phyloP scores from a whole-genome alignment of 1,284 basidiomycete species.

The Calocybe gambosa region DNA sequence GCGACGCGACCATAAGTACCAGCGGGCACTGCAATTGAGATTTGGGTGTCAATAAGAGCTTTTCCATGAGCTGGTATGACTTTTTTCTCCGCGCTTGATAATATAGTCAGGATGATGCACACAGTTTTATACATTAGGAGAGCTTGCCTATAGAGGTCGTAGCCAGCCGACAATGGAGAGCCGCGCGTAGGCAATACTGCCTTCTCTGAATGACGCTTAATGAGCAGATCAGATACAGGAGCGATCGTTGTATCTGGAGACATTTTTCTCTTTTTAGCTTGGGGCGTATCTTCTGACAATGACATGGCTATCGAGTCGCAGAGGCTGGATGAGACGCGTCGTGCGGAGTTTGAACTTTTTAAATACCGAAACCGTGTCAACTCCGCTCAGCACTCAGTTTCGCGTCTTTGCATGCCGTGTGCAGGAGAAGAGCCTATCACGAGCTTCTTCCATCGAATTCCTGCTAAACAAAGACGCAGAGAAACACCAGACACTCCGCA shows the following conservation, averaged over 20 bases:
- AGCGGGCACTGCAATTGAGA: conserved; percentile 87
- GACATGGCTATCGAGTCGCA: neutral
- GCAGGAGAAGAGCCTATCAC: conserved; percentile 26
- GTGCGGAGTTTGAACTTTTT: conserved; percentile 25
- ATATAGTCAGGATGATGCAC: neutral
- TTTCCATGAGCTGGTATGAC: conserved; percentile 81
- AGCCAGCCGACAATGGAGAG: conserved; percentile 82
- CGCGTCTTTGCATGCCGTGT: conserved; percentile 15
- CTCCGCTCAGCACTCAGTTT: conserved; percentile 12
- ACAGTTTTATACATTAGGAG: neutral
- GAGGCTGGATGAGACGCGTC: conserved; percentile 23
- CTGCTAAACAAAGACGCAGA: conserved; percentile 7
- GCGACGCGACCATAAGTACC: conserved; percentile 97
- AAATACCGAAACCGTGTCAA: conserved; percentile 18
- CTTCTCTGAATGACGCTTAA: conserved; percentile 80
- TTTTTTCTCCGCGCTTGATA: conserved; percentile 67
- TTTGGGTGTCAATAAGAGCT: conserved; percentile 84
- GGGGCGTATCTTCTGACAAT: conserved; percentile 26
- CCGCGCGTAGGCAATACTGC: conserved; percentile 88
- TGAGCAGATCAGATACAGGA: conserved; percentile 56
- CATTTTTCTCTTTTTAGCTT: conserved; percentile 56
- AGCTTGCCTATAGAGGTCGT: conserved; percentile 83
- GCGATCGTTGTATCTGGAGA: conserved; percentile 29
- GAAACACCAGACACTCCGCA: conserved; percentile 8
- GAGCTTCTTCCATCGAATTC: conserved; percentile 22